Percentiles rank a stretch among this genome's conserved stretches.
phyloP scores from a whole-genome alignment of 108 stramenopile genomes.

The Fragilaria crotonensis region DNA sequence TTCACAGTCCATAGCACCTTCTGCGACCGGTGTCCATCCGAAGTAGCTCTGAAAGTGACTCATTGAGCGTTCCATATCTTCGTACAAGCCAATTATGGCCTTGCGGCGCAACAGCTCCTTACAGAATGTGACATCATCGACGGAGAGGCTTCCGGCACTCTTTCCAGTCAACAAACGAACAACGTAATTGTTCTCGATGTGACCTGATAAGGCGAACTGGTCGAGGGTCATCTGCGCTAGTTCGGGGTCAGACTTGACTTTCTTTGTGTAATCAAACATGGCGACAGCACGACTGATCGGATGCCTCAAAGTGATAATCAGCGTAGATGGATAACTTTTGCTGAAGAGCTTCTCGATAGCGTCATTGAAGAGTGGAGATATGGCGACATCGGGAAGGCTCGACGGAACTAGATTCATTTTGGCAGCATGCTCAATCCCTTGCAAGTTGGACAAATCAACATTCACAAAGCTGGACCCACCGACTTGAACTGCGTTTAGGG shows the following conservation, averaged over 20 bases:
- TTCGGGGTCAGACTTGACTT: slow-evolving; percentile 23
- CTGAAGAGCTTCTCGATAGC: background rate
- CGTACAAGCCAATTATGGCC: slow-evolving; percentile 23
- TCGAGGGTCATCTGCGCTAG: slow-evolving; percentile 1
- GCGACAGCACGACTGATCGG: slow-evolving; percentile 36
- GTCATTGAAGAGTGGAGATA: slow-evolving; percentile 4
- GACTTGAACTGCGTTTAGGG: background rate
- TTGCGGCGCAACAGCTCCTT: slow-evolving; percentile 32
- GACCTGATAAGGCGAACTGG: background rate
- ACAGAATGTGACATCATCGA: slow-evolving; percentile 19
- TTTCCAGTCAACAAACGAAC: slow-evolving; percentile 8
- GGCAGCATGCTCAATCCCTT: slow-evolving; percentile 10
- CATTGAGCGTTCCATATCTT: slow-evolving; percentile 9
- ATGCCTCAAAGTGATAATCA: slow-evolving; percentile 16
- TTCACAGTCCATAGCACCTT: slow-evolving; percentile 1
- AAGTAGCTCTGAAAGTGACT: slow-evolving; percentile 27
- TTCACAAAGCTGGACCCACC: slow-evolving; percentile 9
- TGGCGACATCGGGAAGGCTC: slow-evolving; percentile 4
- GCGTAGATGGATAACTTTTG: background rate
- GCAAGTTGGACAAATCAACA: slow-evolving; percentile 8
- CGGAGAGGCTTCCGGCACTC: slow-evolving; percentile 10
- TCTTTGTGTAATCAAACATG: slow-evolving; percentile 32
- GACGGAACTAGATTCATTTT: slow-evolving; percentile 2
- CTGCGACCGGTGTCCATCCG: slow-evolving; percentile 16
- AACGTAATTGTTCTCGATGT: slow-evolving; percentile 13